Percentiles rank a stretch among this genome's conserved stretches.
These are phyloP conservation scores for Trichoderma sp. DNA, from an alignment of 2,329 filamentous ascomycete species.

Conservation along the genomic window DNA sequence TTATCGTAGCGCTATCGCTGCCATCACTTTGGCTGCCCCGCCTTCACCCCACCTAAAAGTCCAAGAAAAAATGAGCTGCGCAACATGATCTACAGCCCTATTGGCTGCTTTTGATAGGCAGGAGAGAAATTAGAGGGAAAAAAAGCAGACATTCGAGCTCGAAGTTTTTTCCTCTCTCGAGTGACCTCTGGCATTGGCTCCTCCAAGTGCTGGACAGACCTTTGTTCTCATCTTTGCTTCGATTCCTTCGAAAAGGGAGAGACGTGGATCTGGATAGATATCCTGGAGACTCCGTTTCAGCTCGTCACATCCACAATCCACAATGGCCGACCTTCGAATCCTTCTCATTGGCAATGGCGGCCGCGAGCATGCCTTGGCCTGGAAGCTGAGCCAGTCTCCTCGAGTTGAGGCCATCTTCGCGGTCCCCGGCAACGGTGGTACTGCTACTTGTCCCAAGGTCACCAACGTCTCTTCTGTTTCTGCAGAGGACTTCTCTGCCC, in stretches of 20 bases:
- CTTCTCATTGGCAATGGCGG: constrained; percentile 93
- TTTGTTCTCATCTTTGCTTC: background rate
- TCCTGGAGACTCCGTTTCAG: background rate
- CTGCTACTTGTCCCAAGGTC: constrained; percentile 68
- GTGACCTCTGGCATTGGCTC: constrained; percentile 12
- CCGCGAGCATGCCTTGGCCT: constrained; percentile 90
- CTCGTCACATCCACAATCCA: background rate
- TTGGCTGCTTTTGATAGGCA: constrained; percentile 10
- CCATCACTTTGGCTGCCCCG: constrained; percentile 2
- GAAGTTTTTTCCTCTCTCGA: background rate
- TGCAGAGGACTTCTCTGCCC: constrained; percentile 73
- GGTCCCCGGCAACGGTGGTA: constrained; percentile 85
- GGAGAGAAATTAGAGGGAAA: background rate
- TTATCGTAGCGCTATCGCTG: constrained; percentile 11
- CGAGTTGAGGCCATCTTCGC: constrained; percentile 73
- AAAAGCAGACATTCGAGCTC: background rate
- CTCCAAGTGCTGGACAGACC: constrained; percentile 14
- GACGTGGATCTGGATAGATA: constrained; percentile 9
- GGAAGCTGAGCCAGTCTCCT: constrained; percentile 85
- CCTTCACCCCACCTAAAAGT: constrained; percentile 17
- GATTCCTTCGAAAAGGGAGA: background rate
- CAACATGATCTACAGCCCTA: background rate
- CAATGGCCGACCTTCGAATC: constrained; percentile 56
- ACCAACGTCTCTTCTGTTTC: constrained; percentile 70
- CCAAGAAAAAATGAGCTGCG: constrained; percentile 6